Percentiles rank a stretch among this genome's conserved stretches.
phyloP scores from a whole-genome alignment of 2,329 filamentous ascomycete species.

The Fusarium liriodendri region DNA sequence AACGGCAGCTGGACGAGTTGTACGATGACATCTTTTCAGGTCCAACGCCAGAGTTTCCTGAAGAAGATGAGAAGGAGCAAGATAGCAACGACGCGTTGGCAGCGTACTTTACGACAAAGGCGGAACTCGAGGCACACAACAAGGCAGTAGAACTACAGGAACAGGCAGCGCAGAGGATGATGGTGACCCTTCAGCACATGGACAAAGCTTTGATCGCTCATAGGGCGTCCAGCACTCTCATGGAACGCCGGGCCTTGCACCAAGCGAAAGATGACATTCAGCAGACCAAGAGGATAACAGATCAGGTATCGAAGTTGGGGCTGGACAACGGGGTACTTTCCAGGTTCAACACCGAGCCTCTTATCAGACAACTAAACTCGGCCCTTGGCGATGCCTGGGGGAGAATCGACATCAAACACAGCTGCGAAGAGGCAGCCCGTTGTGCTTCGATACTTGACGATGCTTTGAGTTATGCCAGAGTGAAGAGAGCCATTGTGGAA shows the following conservation, averaged over 20 bases:
- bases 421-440: constrained; percentile 50
- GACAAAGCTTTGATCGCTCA: constrained; percentile 52
- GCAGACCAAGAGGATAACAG: constrained; percentile 18
- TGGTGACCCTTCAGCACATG: constrained; percentile 51
- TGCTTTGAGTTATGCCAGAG: constrained; percentile 48
- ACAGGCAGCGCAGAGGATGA: constrained; percentile 50
- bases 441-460: constrained; percentile 47
- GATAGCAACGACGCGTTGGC: constrained; percentile 48
- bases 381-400: constrained; percentile 61
- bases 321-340: constrained; percentile 20
- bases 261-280: constrained; percentile 19
- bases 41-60: constrained; percentile 62
- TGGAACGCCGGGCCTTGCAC: constrained; percentile 26
- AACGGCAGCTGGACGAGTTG: constrained; percentile 61
- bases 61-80: constrained; percentile 62
- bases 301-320: constrained; percentile 25
- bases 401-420: constrained; percentile 62
- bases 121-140: constrained; percentile 52
- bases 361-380: constrained; percentile 48
- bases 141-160: constrained; percentile 55
- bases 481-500: constrained; percentile 44
- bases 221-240: constrained; percentile 20
- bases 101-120: constrained; percentile 52
- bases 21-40: constrained; percentile 65
- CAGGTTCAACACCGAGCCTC: constrained; percentile 55